Percentiles rank a stretch among this genome's conserved stretches.
Evolutionary conservation across 768 basidiomycete species (phyloP).

Genomic region (Macrocybe gigantea): DNA sequence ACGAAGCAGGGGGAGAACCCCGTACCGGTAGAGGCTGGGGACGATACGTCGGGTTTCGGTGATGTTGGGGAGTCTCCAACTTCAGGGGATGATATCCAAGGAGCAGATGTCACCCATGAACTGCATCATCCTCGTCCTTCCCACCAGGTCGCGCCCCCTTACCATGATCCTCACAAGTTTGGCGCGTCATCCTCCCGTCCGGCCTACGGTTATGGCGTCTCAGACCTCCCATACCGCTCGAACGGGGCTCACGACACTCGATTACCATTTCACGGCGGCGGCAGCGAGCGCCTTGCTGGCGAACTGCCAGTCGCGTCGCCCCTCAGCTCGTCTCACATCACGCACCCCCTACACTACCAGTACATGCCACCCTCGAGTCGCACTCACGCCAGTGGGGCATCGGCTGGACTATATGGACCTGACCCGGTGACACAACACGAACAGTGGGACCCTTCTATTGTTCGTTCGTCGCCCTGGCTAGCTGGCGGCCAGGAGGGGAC

Average conservation of each 20-base stretch:
- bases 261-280: not conserved
- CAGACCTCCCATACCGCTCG: constrained; percentile 16
- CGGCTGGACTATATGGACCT: too few species aligned
- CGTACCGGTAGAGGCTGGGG: constrained; percentile 20
- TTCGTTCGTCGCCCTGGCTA: too few species aligned
- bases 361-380: too few species aligned
- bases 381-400: too few species aligned
- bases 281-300: not conserved
- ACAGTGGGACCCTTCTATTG: too few species aligned
- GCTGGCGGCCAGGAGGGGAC: too few species aligned
- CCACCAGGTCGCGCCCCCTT: constrained; percentile 18
- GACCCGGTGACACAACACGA: too few species aligned
- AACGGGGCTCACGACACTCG: constrained; percentile 6
- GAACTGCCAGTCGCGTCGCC: not conserved
- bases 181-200: constrained; percentile 18
- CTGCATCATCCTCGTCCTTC: constrained; percentile 20
- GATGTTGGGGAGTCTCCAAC: constrained; percentile 32
- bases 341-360: too few species aligned
- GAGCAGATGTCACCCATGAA: constrained; percentile 14
- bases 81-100: constrained; percentile 25
- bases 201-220: constrained; percentile 13
- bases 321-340: not conserved
- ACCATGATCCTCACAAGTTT: constrained; percentile 21
- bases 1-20: constrained; percentile 22
- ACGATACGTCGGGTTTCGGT: constrained; percentile 22